These are phyloP conservation scores for Litsea cubeba DNA, from an alignment of 164 flowering plant species.

Conservation along the genomic window DNA sequence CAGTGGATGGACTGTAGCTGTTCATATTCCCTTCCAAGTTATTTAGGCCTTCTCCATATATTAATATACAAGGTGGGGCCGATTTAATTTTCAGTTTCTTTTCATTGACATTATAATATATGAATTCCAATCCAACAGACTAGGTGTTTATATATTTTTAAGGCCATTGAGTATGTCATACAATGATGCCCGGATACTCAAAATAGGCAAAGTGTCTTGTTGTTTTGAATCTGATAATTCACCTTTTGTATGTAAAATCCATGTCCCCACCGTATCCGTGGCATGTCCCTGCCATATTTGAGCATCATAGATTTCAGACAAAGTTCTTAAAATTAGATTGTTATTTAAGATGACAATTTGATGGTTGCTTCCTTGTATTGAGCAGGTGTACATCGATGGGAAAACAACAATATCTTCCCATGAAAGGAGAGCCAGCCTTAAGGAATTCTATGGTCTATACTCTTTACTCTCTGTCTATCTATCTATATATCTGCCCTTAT, in stretches of 20 bases:
- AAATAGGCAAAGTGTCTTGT: no score
- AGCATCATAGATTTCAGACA: not conserved
- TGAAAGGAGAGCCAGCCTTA: constrained; percentile 17
- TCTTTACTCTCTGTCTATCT: not conserved
- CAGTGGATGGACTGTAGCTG: constrained; percentile 86
- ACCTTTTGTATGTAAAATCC: no score
- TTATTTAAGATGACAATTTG: no score
- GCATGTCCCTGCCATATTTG: no score
- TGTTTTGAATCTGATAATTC: no score
- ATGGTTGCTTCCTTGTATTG: not conserved
- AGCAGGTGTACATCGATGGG: constrained; percentile 10
- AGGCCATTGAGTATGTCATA: no score
- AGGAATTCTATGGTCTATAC: constrained; percentile 10
- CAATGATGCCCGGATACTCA: no score
- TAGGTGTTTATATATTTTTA: not conserved
- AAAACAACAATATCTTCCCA: constrained; percentile 2
- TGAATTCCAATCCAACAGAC: not conserved
- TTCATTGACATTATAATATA: no score
- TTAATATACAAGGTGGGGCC: constrained; percentile 66
- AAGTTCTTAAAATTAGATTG: not conserved
- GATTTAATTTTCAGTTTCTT: not conserved
- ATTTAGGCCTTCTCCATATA: constrained; percentile 75
- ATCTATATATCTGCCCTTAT: not conserved
- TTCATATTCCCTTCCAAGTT: constrained; percentile 63
- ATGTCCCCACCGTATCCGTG: no score